Conservation (phyloP, 2,329 filamentous ascomycete species). For the Apiospora arundinis region DNA sequence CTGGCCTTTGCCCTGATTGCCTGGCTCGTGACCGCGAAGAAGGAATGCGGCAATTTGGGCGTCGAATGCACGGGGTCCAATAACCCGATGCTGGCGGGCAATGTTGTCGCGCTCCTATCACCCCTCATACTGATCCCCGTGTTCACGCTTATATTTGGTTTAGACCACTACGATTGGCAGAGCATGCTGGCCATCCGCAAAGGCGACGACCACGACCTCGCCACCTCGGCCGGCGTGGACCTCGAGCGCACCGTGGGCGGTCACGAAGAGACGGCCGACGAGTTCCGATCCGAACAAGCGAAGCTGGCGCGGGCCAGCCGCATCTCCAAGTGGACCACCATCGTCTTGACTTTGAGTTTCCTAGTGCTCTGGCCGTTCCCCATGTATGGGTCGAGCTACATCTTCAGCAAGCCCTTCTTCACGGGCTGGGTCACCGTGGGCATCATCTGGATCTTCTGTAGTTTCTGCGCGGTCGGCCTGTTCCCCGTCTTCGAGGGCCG, state of each 20-base stretch:
- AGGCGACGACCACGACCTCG: slow-evolving; percentile 78
- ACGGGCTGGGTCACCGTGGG: slow-evolving; percentile 80
- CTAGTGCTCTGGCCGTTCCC: slow-evolving; percentile 92
- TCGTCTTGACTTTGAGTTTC: slow-evolving; percentile 71
- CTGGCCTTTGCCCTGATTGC: slow-evolving; percentile 72
- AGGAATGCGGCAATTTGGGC: slow-evolving; percentile 60
- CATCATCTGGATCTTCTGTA: slow-evolving; percentile 82
- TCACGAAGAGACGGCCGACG: slow-evolving; percentile 49
- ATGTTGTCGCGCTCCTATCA: slow-evolving; percentile 81
- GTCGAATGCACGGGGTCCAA: slow-evolving; percentile 68
- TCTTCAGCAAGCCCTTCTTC: slow-evolving; percentile 84
- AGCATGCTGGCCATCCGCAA: slow-evolving; percentile 82
- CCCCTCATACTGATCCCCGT: slow-evolving; percentile 77
- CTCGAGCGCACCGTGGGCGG: slow-evolving; percentile 53
- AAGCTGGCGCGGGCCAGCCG: slow-evolving; percentile 61
- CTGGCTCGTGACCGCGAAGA: slow-evolving; percentile 79
- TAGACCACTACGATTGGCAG: slow-evolving; percentile 83
- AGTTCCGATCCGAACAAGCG: slow-evolving; percentile 40
- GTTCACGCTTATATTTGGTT: slow-evolving; percentile 73
- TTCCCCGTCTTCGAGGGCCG: slow-evolving; percentile 85
- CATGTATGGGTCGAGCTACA: slow-evolving; percentile 82
- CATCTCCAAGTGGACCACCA: slow-evolving; percentile 57
- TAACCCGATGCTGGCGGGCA: slow-evolving; percentile 86
- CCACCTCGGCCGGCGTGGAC: slow-evolving; percentile 65
- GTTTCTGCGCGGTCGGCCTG: slow-evolving; percentile 74